Conservation (phyloP, 1,284 basidiomycete species). For the Apiotrichum gracile region DNA sequence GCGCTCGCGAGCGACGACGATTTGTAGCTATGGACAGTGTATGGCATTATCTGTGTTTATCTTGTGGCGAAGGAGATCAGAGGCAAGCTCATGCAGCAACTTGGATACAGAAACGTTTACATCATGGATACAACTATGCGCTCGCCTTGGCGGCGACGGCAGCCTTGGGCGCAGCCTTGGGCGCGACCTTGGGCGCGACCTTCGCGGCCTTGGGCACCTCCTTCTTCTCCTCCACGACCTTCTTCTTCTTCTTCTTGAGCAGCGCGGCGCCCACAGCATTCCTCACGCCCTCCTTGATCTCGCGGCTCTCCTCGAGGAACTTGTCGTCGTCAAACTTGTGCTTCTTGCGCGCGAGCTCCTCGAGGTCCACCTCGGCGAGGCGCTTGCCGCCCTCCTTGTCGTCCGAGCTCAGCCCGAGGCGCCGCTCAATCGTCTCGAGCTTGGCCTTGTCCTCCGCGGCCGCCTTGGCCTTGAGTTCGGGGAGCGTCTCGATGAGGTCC, state of each 20-base stretch:
- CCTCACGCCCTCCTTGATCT: conserved; percentile 87
- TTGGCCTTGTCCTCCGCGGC: conserved; percentile 76
- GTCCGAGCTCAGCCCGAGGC: conserved; percentile 60
- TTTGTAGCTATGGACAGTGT: neutral
- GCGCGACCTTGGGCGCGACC: conserved; percentile 5
- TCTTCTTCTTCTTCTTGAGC: conserved; percentile 23
- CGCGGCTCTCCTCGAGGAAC: conserved; percentile 84
- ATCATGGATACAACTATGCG: too few relatives aligned
- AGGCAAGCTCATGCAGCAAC: too few relatives aligned
- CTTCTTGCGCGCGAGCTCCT: conserved; percentile 62
- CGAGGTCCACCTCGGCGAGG: conserved; percentile 49
- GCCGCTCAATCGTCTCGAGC: conserved; percentile 74
- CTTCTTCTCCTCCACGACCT: neutral
- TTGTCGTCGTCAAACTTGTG: conserved; percentile 86
- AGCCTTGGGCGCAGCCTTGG: conserved; percentile 29
- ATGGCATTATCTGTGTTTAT: neutral
- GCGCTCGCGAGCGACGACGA: conserved; percentile 25
- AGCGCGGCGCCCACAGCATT: conserved; percentile 70
- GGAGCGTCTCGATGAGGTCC: conserved; percentile 79
- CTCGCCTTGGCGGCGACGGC: conserved; percentile 22
- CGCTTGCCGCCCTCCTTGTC: conserved; percentile 25
- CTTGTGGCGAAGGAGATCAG: too few relatives aligned
- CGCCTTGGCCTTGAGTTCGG: conserved; percentile 70
- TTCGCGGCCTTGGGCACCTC: too few relatives aligned
- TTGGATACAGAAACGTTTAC: too few relatives aligned